phyloP scores from a whole-genome alignment of 1,284 basidiomycete species.

The Cryptococcus deneoformans region DNA sequence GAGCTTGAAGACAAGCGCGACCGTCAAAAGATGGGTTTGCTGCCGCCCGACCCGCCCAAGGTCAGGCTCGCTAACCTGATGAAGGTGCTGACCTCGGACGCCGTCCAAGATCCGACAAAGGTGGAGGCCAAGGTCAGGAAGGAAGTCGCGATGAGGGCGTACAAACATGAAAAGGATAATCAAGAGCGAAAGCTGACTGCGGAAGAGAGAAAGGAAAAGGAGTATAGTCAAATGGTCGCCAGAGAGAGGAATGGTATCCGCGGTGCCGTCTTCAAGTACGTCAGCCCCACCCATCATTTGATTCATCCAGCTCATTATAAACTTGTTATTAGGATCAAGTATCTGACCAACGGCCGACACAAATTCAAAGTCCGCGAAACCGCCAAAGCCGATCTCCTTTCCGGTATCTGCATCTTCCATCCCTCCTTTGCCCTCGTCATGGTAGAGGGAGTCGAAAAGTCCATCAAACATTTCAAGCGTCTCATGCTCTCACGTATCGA shows the following conservation, averaged over 20 bases:
- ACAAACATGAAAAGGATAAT: slow-evolving; percentile 89
- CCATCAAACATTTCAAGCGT: slow-evolving; percentile 81
- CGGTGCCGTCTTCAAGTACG: slow-evolving; percentile 86
- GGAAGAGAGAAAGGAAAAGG: slow-evolving; percentile 83
- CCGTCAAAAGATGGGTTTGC: slow-evolving; percentile 90
- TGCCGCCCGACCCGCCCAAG: slow-evolving; percentile 94
- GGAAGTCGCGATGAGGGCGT: slow-evolving; percentile 86
- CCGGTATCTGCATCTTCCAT: slow-evolving; percentile 86
- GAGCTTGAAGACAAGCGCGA: slow-evolving; percentile 95
- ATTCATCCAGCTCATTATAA: no score
- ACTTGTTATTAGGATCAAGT: slow-evolving; percentile 67
- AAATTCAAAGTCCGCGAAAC: slow-evolving; percentile 97
- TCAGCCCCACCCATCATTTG: slow-evolving; percentile 26
- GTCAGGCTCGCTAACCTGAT: slow-evolving; percentile 95
- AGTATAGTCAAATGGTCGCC: slow-evolving; percentile 74
- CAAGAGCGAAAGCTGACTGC: slow-evolving; percentile 84
- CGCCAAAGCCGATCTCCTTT: slow-evolving; percentile 83
- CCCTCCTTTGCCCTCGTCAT: slow-evolving; percentile 85
- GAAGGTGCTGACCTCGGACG: slow-evolving; percentile 96
- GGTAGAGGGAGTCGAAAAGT: slow-evolving; percentile 86
- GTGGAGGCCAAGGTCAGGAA: slow-evolving; percentile 92
- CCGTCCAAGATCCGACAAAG: slow-evolving; percentile 91
- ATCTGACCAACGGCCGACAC: slow-evolving; percentile 86
- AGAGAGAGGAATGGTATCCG: slow-evolving; percentile 73
- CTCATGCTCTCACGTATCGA: slow-evolving; percentile 79